These are phyloP conservation scores for Colletotrichum sp. DNA, from an alignment of 2,329 filamentous ascomycete species.

Conservation along the genomic window DNA sequence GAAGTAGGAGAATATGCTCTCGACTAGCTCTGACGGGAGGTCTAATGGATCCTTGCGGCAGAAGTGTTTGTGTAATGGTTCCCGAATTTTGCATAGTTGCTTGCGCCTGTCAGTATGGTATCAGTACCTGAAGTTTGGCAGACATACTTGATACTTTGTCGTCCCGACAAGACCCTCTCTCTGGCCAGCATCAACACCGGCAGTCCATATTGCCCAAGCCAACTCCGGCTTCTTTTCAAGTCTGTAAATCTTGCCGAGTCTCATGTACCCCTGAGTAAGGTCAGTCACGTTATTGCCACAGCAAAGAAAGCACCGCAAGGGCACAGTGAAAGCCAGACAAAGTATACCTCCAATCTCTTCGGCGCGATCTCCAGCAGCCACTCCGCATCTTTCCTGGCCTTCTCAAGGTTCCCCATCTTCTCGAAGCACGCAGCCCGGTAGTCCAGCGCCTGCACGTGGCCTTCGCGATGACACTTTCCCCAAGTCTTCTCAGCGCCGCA, in stretches of 20 bases:
- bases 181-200: constrained; percentile 39
- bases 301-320: not conserved
- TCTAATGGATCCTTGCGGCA: constrained; percentile 37
- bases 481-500: constrained; percentile 41
- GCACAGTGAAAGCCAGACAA: not conserved
- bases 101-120: constrained; percentile 11
- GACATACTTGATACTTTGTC: constrained; percentile 37
- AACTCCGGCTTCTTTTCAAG: constrained; percentile 40
- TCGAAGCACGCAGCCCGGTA: constrained; percentile 45
- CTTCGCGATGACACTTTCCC: constrained; percentile 40
- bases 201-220: constrained; percentile 44
- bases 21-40: constrained; percentile 40
- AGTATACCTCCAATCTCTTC: constrained; percentile 40
- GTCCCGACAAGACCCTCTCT: constrained; percentile 29
- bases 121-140: not conserved
- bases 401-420: constrained; percentile 38
- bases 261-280: constrained; percentile 42
- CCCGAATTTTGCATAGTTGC: constrained; percentile 39
- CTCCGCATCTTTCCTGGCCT: constrained; percentile 44
- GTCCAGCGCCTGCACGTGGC: constrained; percentile 46
- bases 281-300: not conserved
- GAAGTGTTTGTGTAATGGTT: constrained; percentile 38
- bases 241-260: constrained; percentile 43
- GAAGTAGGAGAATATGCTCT: constrained; percentile 38
- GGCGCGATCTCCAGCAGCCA: constrained; percentile 49